Evolutionary conservation across 768 basidiomycete species (phyloP).

Genomic region (Collybia sordida): DNA sequence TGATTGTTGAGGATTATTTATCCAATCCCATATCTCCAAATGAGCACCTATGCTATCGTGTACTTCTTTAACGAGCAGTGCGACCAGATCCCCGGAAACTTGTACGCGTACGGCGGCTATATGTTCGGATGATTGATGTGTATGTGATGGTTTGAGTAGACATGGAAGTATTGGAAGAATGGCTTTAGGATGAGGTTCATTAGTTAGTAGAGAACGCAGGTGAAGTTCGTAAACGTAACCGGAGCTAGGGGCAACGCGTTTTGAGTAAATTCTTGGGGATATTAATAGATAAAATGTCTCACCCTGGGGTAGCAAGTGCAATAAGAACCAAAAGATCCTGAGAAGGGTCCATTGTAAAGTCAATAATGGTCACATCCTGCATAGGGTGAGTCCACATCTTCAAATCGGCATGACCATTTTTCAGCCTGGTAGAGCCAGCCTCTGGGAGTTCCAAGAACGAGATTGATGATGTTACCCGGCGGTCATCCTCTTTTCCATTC

Average conservation of each 20-base stretch:
- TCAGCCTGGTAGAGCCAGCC: constrained; percentile 19
- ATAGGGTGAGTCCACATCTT: constrained; percentile 45
- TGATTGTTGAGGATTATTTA: constrained; percentile 34
- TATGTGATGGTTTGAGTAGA: constrained; percentile 29
- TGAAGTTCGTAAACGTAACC: constrained; percentile 48
- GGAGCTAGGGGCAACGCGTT: constrained; percentile 25
- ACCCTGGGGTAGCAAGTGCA: constrained; percentile 40
- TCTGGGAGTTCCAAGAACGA: constrained; percentile 51
- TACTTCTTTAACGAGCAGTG: constrained; percentile 48
- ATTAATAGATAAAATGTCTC: constrained; percentile 15
- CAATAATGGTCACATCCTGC: constrained; percentile 42
- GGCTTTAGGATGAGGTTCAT: constrained; percentile 49
- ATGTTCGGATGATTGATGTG: constrained; percentile 26
- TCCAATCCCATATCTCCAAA: constrained; percentile 55
- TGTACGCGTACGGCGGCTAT: constrained; percentile 45
- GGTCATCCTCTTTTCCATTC: constrained; percentile 44
- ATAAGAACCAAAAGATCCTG: constrained; percentile 56
- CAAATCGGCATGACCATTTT: constrained; percentile 20
- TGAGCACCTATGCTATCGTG: constrained; percentile 39
- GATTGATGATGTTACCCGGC: constrained; percentile 40
- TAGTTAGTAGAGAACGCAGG: constrained; percentile 48
- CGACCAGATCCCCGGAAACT: constrained; percentile 45
- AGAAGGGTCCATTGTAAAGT: constrained; percentile 58
- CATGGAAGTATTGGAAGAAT: constrained; percentile 37
- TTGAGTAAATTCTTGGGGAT: no score